These are phyloP conservation scores for Erodium texanum DNA, from an alignment of 441 rosid genomes.

Conservation along the genomic window DNA sequence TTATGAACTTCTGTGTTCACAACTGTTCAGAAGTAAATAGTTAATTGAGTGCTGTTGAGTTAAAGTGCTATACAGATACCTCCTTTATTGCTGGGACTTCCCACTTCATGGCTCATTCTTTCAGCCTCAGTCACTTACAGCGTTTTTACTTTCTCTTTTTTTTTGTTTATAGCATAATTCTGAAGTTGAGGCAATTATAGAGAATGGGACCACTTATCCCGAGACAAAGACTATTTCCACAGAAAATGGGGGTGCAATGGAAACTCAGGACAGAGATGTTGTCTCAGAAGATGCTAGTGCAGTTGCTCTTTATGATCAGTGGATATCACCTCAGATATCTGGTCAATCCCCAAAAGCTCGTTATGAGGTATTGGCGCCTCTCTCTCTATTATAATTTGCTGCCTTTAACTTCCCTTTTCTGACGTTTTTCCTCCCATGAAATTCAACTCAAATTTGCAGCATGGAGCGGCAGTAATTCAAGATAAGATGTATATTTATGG, in stretches of 20 bases:
- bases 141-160: background rate
- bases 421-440: conserved; percentile 24
- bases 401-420: conserved; percentile 13
- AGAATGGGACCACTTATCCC: conserved; percentile 53
- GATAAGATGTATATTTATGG: conserved; percentile 92
- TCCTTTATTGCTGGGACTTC: background rate
- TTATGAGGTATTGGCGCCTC: conserved; percentile 54
- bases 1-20: background rate
- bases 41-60: background rate
- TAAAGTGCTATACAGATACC: background rate
- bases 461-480: conserved; percentile 81
- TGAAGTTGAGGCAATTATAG: conserved; percentile 45
- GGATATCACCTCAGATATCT: conserved; percentile 69
- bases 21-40: background rate
- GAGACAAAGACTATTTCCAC: conserved; percentile 60
- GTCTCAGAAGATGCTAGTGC: conserved; percentile 70
- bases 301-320: conserved; percentile 73
- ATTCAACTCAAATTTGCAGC: conserved; percentile 41
- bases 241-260: conserved; percentile 56
- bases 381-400: conserved; percentile 12
- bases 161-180: conserved; percentile 40
- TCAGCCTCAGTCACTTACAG: background rate
- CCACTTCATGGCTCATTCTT: background rate
- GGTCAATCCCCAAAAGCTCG: conserved; percentile 86
- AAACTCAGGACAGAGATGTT: conserved; percentile 67